Evolutionary conservation across 139 green algal species (phyloP).

Genomic region (Coccomyxa sp.): DNA sequence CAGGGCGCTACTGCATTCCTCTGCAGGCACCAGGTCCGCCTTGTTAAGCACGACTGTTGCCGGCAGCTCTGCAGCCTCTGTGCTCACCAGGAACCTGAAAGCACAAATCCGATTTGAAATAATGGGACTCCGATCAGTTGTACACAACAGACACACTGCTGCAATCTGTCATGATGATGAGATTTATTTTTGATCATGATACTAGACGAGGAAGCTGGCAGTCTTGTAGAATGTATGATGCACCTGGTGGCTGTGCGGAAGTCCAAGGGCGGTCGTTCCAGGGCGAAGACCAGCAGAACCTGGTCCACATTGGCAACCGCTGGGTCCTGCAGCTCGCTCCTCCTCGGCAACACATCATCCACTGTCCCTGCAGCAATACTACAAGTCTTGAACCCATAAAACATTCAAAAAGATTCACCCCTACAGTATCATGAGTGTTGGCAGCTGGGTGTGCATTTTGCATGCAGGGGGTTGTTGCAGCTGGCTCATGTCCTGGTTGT

Average conservation of each 20-base stretch:
- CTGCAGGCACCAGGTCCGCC: slow-evolving; percentile 59
- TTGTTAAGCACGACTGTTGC: slow-evolving; percentile 95
- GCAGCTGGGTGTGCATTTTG: too few species aligned
- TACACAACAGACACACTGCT: background rate
- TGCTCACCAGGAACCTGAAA: slow-evolving; percentile 77
- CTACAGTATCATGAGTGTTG: too few species aligned
- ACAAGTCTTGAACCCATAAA: background rate
- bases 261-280: slow-evolving; percentile 57
- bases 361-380: slow-evolving; percentile 53
- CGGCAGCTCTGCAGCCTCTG: slow-evolving; percentile 69
- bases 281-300: slow-evolving; percentile 84
- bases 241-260: background rate
- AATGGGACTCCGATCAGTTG: background rate
- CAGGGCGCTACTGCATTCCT: slow-evolving; percentile 3
- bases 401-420: too few species aligned
- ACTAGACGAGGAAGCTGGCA: background rate
- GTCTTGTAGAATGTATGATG: too few species aligned
- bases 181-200: background rate
- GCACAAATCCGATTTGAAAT: background rate
- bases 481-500: too few species aligned
- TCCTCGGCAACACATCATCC: slow-evolving; percentile 61
- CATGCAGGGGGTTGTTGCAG: too few species aligned
- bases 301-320: slow-evolving; percentile 91
- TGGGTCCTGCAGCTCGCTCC: slow-evolving; percentile 69
- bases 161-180: background rate